Conservation (phyloP, 176 grass and related monocot genomes). For the Hordeum marinum region DNA sequence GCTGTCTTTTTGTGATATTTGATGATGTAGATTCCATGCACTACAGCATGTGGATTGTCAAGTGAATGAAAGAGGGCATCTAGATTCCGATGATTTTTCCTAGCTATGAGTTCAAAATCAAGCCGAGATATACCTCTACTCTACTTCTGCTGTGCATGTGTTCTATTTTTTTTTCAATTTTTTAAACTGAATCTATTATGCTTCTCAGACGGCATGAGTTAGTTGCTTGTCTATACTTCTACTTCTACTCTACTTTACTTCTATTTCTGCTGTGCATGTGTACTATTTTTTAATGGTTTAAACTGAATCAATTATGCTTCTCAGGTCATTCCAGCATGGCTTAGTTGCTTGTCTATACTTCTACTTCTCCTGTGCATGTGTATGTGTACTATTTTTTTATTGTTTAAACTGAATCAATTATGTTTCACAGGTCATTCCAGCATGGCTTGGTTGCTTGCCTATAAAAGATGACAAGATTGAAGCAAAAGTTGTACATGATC, state of each 20-base stretch:
- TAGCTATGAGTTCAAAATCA: neutral
- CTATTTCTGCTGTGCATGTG: too few relatives aligned
- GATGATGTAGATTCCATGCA: neutral
- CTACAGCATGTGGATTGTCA: neutral
- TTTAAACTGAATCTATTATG: constrained; percentile 1
- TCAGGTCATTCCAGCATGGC: too few relatives aligned
- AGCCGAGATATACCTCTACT: neutral
- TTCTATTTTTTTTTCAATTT: neutral
- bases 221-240: constrained; percentile 62
- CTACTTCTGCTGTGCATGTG: neutral
- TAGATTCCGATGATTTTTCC: neutral
- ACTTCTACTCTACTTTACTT: too few relatives aligned
- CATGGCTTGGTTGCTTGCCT: constrained; percentile 85
- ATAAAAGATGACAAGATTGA: constrained; percentile 98
- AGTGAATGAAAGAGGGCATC: constrained; percentile 4
- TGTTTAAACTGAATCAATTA: neutral
- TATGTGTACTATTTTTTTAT: neutral
- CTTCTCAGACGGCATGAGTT: constrained; percentile 73
- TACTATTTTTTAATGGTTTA: too few relatives aligned
- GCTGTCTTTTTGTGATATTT: neutral
- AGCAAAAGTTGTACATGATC: constrained; percentile 94
- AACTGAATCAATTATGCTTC: too few relatives aligned
- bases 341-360: neutral
- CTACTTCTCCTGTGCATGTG: neutral
- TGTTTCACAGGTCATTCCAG: constrained; percentile 68